A percentile compares a stretch with the other conserved stretches of the same genome.
phyloP scores from a whole-genome alignment of 345 rosid species.

The Dimocarpus longan region DNA sequence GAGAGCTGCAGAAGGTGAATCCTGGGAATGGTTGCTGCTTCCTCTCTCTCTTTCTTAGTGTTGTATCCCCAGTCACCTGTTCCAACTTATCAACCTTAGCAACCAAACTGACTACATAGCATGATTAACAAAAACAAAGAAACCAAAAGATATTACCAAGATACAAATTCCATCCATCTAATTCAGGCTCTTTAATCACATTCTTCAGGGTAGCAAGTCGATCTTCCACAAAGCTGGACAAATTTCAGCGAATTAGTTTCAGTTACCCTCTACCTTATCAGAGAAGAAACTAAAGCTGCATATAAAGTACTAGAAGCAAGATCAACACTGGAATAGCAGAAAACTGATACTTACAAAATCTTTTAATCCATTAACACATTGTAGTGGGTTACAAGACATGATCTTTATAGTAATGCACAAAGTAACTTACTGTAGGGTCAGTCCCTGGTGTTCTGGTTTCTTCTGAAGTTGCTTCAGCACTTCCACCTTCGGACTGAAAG shows the following conservation, averaged over 20 bases:
- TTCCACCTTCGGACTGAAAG: slow-evolving; percentile 71
- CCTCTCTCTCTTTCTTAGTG: slow-evolving; percentile 80
- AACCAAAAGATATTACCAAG: slow-evolving; percentile 46
- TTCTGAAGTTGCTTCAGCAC: slow-evolving; percentile 80
- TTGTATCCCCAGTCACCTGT: slow-evolving; percentile 77
- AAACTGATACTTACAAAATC: not conserved
- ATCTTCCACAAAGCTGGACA: slow-evolving; percentile 86
- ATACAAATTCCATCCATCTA: slow-evolving; percentile 86
- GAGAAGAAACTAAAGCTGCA: not conserved
- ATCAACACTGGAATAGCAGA: not conserved
- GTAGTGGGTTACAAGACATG: not conserved
- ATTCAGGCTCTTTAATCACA: slow-evolving; percentile 79
- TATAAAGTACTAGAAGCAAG: not conserved
- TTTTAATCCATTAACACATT: not conserved
- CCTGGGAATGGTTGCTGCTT: slow-evolving; percentile 70
- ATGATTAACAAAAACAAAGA: not conserved
- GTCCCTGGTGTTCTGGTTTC: slow-evolving; percentile 77
- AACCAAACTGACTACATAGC: not conserved
- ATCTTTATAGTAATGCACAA: not conserved
- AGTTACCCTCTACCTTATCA: slow-evolving; percentile 2
- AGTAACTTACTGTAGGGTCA: slow-evolving; percentile 60
- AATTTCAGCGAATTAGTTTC: slow-evolving; percentile 16
- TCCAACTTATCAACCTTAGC: slow-evolving; percentile 21
- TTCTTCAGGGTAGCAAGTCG: slow-evolving; percentile 88
- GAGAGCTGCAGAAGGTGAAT: slow-evolving; percentile 73